Conservation (phyloP, 1,284 basidiomycete genomes). For the Lentinus polychrous region DNA sequence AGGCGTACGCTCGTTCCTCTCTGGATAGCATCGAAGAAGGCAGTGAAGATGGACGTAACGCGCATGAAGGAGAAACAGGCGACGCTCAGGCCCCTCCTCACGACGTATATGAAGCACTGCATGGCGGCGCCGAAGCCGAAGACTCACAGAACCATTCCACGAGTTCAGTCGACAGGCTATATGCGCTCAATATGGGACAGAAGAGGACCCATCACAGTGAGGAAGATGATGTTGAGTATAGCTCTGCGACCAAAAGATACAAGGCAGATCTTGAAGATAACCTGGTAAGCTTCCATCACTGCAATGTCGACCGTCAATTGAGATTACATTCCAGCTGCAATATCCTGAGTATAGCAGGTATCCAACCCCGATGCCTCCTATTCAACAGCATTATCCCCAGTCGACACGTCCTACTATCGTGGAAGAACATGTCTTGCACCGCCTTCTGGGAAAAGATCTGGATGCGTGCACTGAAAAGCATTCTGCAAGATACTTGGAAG, state of each 20-base stretch:
- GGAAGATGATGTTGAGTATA: conserved; percentile 2
- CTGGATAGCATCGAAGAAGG: conserved; percentile 2
- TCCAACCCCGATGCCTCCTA: neutral
- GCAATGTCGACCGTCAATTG: too few species aligned
- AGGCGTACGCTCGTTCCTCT: neutral
- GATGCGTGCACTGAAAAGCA: conserved; percentile 19
- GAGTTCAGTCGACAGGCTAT: too few species aligned
- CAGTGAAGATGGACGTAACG: neutral
- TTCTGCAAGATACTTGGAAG: conserved; percentile 19
- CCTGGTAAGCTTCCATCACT: neutral
- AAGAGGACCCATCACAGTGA: neutral
- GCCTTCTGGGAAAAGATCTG: conserved; percentile 21
- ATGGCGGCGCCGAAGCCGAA: neutral
- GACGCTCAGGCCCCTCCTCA: neutral
- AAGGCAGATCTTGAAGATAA: neutral
- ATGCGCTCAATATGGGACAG: too few species aligned
- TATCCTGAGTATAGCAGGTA: conserved; percentile 1
- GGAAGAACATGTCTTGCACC: conserved; percentile 16
- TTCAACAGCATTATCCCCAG: neutral
- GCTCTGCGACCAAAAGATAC: neutral
- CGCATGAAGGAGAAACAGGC: neutral
- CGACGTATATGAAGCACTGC: neutral
- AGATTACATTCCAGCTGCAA: neutral
- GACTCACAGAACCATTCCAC: neutral
- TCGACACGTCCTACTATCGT: neutral